Conservation (phyloP, 768 basidiomycete genomes). For the Naematelia encephala region DNA sequence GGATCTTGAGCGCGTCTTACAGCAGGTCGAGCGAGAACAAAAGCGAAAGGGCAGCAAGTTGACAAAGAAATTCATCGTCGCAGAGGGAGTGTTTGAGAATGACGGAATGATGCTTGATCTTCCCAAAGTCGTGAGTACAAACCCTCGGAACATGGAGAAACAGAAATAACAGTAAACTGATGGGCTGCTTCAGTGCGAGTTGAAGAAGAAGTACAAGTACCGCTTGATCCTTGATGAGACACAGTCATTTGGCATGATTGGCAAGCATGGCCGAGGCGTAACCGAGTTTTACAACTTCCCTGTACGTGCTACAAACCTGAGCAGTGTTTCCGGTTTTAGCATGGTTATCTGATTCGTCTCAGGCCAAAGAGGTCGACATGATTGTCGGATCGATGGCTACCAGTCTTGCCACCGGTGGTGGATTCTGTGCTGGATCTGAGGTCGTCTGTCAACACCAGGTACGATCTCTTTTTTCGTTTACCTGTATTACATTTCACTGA, state of each 20-base stretch:
- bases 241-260: constrained; percentile 88
- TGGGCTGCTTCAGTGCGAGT: constrained; percentile 65
- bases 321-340: neutral
- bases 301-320: no score
- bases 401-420: constrained; percentile 76
- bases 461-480: constrained; percentile 9
- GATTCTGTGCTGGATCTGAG: constrained; percentile 87
- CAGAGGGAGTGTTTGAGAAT: constrained; percentile 94
- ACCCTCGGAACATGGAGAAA: neutral
- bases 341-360: neutral
- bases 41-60: constrained; percentile 76
- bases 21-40: constrained; percentile 79
- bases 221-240: constrained; percentile 90
- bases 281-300: constrained; percentile 93
- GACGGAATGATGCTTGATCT: constrained; percentile 90
- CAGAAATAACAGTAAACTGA: no score
- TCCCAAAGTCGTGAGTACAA: constrained; percentile 72
- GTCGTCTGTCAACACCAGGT: constrained; percentile 87
- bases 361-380: constrained; percentile 91
- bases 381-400: constrained; percentile 85
- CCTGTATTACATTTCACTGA: neutral
- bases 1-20: constrained; percentile 81
- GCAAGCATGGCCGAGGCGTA: constrained; percentile 86
- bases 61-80: constrained; percentile 89
- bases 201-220: constrained; percentile 94